phyloP scores from a whole-genome alignment of 495 filamentous ascomycete genomes.

The Penicillium fimorum region DNA sequence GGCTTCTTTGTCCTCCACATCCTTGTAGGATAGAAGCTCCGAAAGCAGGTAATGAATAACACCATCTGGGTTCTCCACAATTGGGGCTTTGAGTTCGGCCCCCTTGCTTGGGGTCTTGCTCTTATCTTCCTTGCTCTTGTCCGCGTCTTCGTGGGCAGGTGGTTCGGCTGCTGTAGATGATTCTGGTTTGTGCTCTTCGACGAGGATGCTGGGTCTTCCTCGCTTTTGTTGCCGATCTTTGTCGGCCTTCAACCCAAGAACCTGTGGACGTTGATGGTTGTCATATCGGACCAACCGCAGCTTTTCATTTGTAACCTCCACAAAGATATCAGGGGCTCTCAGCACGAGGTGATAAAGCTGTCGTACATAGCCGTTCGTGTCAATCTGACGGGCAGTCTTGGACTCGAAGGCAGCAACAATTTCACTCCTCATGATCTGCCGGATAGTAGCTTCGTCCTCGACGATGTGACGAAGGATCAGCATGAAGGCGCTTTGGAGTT shows the following conservation, averaged over 20 bases:
- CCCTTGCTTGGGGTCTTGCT: constrained; percentile 63
- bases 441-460: constrained; percentile 87
- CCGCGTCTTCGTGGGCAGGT: constrained; percentile 47
- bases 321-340: constrained; percentile 81
- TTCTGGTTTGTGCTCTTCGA: constrained; percentile 33
- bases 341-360: constrained; percentile 79
- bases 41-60: constrained; percentile 96
- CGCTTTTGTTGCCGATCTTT: constrained; percentile 30
- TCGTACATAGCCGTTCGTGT: constrained; percentile 70
- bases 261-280: constrained; percentile 53
- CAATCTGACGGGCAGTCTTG: constrained; percentile 61
- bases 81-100: constrained; percentile 72
- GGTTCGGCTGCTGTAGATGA: constrained; percentile 31
- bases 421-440: constrained; percentile 89
- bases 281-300: constrained; percentile 67
- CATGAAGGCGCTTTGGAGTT: constrained; percentile 79
- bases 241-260: constrained; percentile 58
- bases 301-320: constrained; percentile 86
- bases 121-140: constrained; percentile 56
- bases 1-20: constrained; percentile 79
- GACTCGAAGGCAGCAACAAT: constrained; percentile 72
- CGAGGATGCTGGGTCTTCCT: constrained; percentile 27
- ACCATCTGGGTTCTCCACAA: constrained; percentile 90
- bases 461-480: constrained; percentile 87
- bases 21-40: constrained; percentile 86